Evolutionary conservation across 129 eudicot genomes (phyloP).

Genomic region (Escallonia rubra): DNA sequence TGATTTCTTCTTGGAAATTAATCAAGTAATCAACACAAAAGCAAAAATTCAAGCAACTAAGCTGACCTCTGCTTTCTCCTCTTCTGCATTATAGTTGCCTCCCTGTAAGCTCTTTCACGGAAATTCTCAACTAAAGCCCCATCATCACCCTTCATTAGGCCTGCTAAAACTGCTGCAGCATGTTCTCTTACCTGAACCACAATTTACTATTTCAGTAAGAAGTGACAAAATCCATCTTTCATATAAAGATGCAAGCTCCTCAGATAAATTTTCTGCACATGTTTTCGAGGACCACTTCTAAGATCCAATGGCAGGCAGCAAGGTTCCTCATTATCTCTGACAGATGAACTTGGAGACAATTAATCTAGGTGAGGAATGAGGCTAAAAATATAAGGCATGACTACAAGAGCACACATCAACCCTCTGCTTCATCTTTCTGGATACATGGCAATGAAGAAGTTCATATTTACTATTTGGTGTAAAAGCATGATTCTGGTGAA

Average conservation of each 20-base stretch:
- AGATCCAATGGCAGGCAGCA: no score
- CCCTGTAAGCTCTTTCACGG: constrained; percentile 75
- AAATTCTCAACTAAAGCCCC: constrained; percentile 64
- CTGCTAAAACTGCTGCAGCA: constrained; percentile 98
- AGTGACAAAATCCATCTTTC: constrained; percentile 5
- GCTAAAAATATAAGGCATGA: no score
- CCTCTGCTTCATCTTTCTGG: no score
- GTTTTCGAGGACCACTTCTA: no score
- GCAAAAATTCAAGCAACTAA: constrained; percentile 7
- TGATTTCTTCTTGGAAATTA: not conserved
- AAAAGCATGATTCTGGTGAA: no score
- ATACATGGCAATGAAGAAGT: no score
- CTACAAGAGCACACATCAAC: no score
- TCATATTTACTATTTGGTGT: no score
- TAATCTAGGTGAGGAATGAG: no score
- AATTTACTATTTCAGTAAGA: constrained; percentile 3
- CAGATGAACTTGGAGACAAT: no score
- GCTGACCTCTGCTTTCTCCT: constrained; percentile 66
- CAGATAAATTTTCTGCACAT: not conserved
- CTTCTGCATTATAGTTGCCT: constrained; percentile 53
- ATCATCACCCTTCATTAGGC: constrained; percentile 94
- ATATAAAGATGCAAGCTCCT: not conserved
- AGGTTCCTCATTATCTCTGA: no score
- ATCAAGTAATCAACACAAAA: not conserved
- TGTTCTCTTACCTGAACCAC: constrained; percentile 88